A percentile compares a stretch with the other conserved stretches of the same genome.
phyloP scores from a whole-genome alignment of 495 filamentous ascomycete species.

The Aspergillus sclerotiicarbonarius region DNA sequence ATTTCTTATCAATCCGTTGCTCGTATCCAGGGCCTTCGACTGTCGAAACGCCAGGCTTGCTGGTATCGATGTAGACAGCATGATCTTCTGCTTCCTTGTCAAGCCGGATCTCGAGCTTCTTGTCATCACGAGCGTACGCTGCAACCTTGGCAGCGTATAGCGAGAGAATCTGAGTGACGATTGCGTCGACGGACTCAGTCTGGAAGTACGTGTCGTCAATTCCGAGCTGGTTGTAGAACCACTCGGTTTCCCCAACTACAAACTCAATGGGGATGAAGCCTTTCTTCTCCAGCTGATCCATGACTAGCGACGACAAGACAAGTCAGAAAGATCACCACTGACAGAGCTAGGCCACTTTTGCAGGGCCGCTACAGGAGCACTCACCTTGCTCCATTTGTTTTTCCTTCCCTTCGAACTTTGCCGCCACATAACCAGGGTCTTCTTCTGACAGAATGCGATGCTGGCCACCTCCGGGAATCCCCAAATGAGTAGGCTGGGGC shows the following conservation, averaged over 20 bases:
- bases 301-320: slow-evolving; percentile 45
- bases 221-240: slow-evolving; percentile 97
- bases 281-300: slow-evolving; percentile 71
- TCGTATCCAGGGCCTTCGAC: slow-evolving; percentile 83
- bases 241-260: slow-evolving; percentile 78
- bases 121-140: slow-evolving; percentile 89
- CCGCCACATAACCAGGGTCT: slow-evolving; percentile 93
- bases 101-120: slow-evolving; percentile 85
- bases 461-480: slow-evolving; percentile 62
- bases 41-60: slow-evolving; percentile 75
- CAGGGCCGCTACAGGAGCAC: slow-evolving; percentile 17
- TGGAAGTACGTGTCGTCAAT: slow-evolving; percentile 99
- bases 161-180: slow-evolving; percentile 90
- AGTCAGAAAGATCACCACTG: not conserved
- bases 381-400: slow-evolving; percentile 88
- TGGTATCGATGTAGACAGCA: slow-evolving; percentile 98
- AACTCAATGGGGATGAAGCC: slow-evolving; percentile 85
- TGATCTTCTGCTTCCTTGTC: slow-evolving; percentile 95
- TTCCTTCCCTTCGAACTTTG: slow-evolving; percentile 90
- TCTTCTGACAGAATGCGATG: slow-evolving; percentile 75
- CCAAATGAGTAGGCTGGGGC: slow-evolving; percentile 87
- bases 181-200: slow-evolving; percentile 80
- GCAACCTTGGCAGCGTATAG: slow-evolving; percentile 97
- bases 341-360: not conserved
- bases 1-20: slow-evolving; percentile 90